These are phyloP conservation scores for Atkinsonella texensis DNA, from an alignment of 2,329 filamentous ascomycete genomes.

Conservation along the genomic window DNA sequence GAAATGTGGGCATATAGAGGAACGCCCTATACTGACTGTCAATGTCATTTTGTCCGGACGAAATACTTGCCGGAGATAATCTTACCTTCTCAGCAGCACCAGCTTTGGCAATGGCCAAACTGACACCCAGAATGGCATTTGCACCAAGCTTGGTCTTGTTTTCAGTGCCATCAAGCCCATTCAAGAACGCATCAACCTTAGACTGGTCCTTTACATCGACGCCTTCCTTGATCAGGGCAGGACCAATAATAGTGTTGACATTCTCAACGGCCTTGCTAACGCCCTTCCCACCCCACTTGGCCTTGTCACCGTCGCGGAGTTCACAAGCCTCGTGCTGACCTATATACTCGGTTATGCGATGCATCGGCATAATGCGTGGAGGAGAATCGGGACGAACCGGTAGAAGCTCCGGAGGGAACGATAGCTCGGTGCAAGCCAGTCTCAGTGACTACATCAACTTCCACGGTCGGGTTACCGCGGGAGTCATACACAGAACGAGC, in stretches of 20 bases:
- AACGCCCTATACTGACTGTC: slow-evolving; percentile 44
- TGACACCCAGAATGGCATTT: slow-evolving; percentile 81
- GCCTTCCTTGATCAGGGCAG: slow-evolving; percentile 69
- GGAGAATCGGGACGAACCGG: slow-evolving; percentile 47
- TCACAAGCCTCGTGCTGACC: slow-evolving; percentile 85
- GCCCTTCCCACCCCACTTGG: slow-evolving; percentile 79
- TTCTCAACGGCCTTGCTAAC: slow-evolving; percentile 77
- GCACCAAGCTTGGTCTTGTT: slow-evolving; percentile 85
- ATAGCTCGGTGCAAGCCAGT: slow-evolving; percentile 95
- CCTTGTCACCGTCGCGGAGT: slow-evolving; percentile 82
- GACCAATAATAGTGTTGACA: slow-evolving; percentile 71
- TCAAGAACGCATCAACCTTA: slow-evolving; percentile 74
- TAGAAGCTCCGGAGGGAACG: slow-evolving; percentile 92
- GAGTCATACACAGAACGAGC: slow-evolving; percentile 97
- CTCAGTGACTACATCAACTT: slow-evolving; percentile 95
- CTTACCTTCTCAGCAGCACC: slow-evolving; percentile 72
- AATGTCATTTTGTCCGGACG: neutral
- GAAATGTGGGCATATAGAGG: slow-evolving; percentile 83
- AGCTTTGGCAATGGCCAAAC: slow-evolving; percentile 75
- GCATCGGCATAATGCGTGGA: slow-evolving; percentile 10
- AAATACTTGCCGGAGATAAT: neutral
- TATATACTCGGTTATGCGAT: slow-evolving; percentile 27
- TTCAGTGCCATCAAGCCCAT: slow-evolving; percentile 68
- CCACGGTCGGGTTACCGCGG: slow-evolving; percentile 94
- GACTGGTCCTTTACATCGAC: slow-evolving; percentile 80